Base-by-base conservation (phyloP, 2,329 filamentous ascomycete species). In the Colletotrichum sp. region DNA sequence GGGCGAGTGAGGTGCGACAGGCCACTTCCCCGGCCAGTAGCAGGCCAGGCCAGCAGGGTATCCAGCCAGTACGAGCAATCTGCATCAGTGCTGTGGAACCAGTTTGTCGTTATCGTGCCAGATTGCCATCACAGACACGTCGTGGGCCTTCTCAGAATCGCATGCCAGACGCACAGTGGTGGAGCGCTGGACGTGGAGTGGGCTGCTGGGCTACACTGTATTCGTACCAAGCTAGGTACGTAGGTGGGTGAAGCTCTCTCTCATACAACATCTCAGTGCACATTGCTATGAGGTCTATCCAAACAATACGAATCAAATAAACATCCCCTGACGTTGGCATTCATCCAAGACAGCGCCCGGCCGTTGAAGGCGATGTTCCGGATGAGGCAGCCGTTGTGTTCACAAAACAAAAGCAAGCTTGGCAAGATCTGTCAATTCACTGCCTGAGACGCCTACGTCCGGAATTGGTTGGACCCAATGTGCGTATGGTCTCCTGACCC, bases 121-220 rank as follows among this genome's bases (percentile, higher is more conserved):
- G 66, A 75, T 73, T 73, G 69, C 69, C 73, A 75, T 75, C 73
- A 75, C 63, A 58, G 18, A 75, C 68, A 75, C 73, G 73, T 73
- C 73, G 73, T 73, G 69, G 55, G 24, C 69, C 73, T 21, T 61
- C 24, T 30, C 34, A 73, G 21, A 73, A 68, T 67, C 70, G 69
- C 73, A 75, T 75, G 69, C 69, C 56, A 48, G 38, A 75, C 26
- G 73, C 73, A 75, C 43, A 34, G 32, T 43, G 62, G 73, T 75
- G 73, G 73, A 28, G 62, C 52, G 52, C 32, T 43, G 21, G 24
- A 32, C 12, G 10, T 36, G 52, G 32, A 59, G 65, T 43, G 55
- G 55, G 66, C 55, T 69, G 24, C 24, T 18, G 3, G 18, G 32
- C 16, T 26, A n/a, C 18, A 18, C 12, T 30, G 18, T 67, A 58